These are phyloP conservation scores for Durotheca rogersii DNA, from an alignment of 495 filamentous ascomycete species.

Conservation along the genomic window DNA sequence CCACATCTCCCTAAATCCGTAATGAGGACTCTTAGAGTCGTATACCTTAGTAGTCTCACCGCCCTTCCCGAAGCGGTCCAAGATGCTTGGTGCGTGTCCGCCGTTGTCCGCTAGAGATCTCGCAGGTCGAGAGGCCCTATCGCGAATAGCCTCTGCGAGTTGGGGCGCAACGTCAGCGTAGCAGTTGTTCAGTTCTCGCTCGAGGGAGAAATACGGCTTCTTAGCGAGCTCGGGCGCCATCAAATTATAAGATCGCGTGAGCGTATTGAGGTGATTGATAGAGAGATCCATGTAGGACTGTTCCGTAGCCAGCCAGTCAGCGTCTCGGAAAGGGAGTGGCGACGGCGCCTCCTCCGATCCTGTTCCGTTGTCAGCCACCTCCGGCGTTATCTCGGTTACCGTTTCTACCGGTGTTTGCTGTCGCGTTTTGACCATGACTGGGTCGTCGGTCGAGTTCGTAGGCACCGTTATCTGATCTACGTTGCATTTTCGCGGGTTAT, in stretches of 20 bases:
- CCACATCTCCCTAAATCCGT: conserved; percentile 89
- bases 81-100: conserved; percentile 33
- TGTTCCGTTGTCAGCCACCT: conserved; percentile 9
- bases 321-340: conserved; percentile 61
- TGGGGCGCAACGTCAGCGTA: conserved; percentile 82
- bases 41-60: conserved; percentile 59
- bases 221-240: conserved; percentile 89
- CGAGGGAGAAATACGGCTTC: conserved; percentile 86
- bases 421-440: conserved; percentile 48
- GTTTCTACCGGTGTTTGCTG: conserved; percentile 30
- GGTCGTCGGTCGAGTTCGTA: conserved; percentile 49
- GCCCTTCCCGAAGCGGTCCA: conserved; percentile 47
- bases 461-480: conserved; percentile 51
- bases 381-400: conserved; percentile 18
- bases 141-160: conserved; percentile 68
- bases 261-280: conserved; percentile 73
- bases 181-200: conserved; percentile 77
- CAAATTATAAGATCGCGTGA: conserved; percentile 89
- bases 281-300: conserved; percentile 74
- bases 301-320: conserved; percentile 68
- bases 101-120: conserved; percentile 39
- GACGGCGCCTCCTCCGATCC: conserved; percentile 29
- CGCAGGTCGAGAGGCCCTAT: conserved; percentile 60
- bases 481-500: conserved; percentile 51
- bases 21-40: conserved; percentile 70